Base-by-base conservation (phyloP, 106 monocot genomes). In the Allium sativum region DNA sequence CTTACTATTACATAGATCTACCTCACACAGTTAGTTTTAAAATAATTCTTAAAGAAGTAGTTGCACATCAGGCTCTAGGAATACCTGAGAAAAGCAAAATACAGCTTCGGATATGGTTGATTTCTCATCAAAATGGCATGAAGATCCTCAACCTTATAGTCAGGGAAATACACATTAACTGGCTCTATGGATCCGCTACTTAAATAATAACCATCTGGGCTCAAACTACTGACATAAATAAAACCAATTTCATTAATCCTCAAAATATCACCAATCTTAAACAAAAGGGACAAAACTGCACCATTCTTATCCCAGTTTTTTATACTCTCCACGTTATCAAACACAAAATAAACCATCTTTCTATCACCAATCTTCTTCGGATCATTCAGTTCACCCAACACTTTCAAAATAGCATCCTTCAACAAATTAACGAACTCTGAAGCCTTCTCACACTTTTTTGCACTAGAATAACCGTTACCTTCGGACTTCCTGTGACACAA, bases 1-100 rank as follows among this genome's bases (percentile, higher is more conserved):
- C 31, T 31, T 31, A 31, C 31, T 31, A 31, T 31, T 31, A 31
- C 31, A 3, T 31, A 31, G 31, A 31, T 3, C 31, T 31, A 31
- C 31, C 31, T 3, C 31, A 31, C 31, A 31, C 5, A 31, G 5
- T 31, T 31, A 31, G 4, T 31, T 31, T 31, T 31, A 31, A 31
- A 31, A 5, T 31, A 31, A 31, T 31, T 31, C 3, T 31, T 31
- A 31, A 31, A 31, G 31, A 31, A 1, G 31, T 31, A 3, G 31
- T 31, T 31, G 31, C 31, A 31, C 31, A 31, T 3, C 31, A 31
- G 5, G 31, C 31, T 42, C 8, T 14, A 4, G 18, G 45, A 42
- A 68, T 72, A 88, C 98, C 87, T 88, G 12, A 98, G 73, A 67
- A 98, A 98, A n/a, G 78, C 82, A n/a, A 82, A 82, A 63, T 92